Evolutionary conservation across 75 land plant genomes (phyloP), one percentile per base, ranked within the genome.

Genomic region (Larix kaempferi): DNA sequence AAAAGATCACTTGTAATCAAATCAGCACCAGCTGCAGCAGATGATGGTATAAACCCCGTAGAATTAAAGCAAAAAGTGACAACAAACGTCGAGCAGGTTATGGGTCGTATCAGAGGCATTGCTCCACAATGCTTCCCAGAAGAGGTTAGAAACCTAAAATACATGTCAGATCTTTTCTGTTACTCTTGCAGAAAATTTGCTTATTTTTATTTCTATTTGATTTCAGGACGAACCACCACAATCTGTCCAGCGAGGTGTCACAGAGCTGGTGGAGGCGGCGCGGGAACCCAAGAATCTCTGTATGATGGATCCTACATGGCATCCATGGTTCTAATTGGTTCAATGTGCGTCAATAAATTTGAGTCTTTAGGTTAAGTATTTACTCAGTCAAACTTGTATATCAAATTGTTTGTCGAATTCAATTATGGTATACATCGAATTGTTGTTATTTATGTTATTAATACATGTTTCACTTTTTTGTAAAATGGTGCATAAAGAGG

Each of bases 261-360:
- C 88, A 33, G 96, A 95, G 21, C 84, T 98, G 73, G 94, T 98
- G 49, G 99, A 95, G 79, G 91, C 96, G 29, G 98, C 98, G 7
- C 71, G 91, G 65, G 66, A 83, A 10, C 94, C 98, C 0, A 88
- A 90, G 71, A 98, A 89, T 78, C 79, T 98, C 49, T 98, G 99
- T 84, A 95, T 95, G 99, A 98, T 98, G 98, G 98, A 98, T 84
- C 96, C 99, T 19, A 98, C 99, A 19, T 98, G 99, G 99, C 99
- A 98, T 77, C 98, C 99, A 5, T 98, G 99, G 99, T 98, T 98
- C 74, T 97, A 75, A 88, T 25, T 60, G 60, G 49, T 44, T 44
- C 33, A 29, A 29, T 29, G 33, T 29, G 33, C 33, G 0, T 29
- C 33, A 29, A 29, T 29, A 29, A 29, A 29, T 29, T 29, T 29